These are phyloP conservation scores for Epichloe gansuensis DNA, from an alignment of 2,329 filamentous ascomycete genomes.

Conservation along the genomic window DNA sequence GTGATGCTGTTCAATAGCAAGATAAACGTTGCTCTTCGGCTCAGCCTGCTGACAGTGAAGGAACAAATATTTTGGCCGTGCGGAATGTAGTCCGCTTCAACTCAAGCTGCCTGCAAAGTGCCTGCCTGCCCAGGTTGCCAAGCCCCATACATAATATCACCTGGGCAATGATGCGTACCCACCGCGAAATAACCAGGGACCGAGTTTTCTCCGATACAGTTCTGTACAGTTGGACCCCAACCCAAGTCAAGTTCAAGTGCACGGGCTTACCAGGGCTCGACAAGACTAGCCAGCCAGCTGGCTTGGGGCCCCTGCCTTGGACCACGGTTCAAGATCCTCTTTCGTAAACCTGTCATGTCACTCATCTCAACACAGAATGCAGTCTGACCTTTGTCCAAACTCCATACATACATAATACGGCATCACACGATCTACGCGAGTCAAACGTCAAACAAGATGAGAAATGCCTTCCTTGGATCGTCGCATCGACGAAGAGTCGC, in stretches of 20 bases:
- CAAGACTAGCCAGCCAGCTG: neutral
- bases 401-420: neutral
- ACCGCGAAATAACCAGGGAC: neutral
- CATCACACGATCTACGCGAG: neutral
- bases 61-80: neutral
- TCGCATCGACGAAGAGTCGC: neutral
- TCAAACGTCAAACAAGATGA: conserved; percentile 2
- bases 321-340: neutral
- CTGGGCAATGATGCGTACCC: no score
- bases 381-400: neutral
- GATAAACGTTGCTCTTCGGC: neutral
- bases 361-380: neutral
- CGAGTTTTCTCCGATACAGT: neutral
- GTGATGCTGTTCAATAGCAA: no score
- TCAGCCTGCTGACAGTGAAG: no score
- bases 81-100: neutral
- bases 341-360: neutral
- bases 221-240: neutral
- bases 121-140: no score
- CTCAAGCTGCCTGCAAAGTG: no score
- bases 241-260: neutral
- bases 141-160: no score
- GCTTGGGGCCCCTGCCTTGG: neutral
- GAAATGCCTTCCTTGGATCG: neutral
- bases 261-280: neutral